Conservation (phyloP, 2,329 filamentous ascomycete species). For the Aspergillaceae sp. region DNA sequence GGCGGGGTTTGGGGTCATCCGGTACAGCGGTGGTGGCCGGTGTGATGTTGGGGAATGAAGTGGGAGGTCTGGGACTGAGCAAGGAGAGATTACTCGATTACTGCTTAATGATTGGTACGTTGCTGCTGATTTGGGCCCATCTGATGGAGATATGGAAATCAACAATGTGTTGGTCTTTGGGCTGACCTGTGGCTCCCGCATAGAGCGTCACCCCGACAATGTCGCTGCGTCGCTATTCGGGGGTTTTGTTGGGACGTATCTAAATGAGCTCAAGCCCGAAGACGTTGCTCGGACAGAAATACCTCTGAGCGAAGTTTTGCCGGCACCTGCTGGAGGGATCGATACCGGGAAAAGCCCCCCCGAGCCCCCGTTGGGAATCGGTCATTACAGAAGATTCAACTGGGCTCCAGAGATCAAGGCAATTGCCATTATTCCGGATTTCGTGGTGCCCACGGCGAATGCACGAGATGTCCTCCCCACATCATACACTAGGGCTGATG, state of each 20-base stretch:
- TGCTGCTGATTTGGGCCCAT: conserved; percentile 5
- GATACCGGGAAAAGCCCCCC: conserved; percentile 84
- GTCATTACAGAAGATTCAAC: conserved; percentile 89
- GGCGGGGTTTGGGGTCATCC: conserved; percentile 86
- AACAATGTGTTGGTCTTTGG: too few species aligned
- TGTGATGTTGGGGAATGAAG: conserved; percentile 84
- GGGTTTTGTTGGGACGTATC: conserved; percentile 92
- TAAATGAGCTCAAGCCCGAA: conserved; percentile 82
- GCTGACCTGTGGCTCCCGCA: neutral
- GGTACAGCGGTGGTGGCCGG: conserved; percentile 92
- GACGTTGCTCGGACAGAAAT: conserved; percentile 89
- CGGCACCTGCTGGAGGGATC: conserved; percentile 77
- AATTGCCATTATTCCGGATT: conserved; percentile 90
- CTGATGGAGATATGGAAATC: too few species aligned
- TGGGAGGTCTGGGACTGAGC: conserved; percentile 67
- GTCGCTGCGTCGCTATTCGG: conserved; percentile 92
- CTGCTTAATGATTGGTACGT: conserved; percentile 84
- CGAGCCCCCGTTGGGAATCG: conserved; percentile 82
- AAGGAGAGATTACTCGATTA: conserved; percentile 86
- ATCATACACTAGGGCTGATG: conserved; percentile 69
- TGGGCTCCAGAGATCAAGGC: conserved; percentile 96
- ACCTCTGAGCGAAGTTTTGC: conserved; percentile 85
- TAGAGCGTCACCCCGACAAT: conserved; percentile 79
- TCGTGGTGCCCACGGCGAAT: conserved; percentile 89
- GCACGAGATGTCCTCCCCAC: conserved; percentile 77